These are phyloP conservation scores for Lepidopterella palustris DNA, from an alignment of 495 filamentous ascomycete species.

Conservation along the genomic window DNA sequence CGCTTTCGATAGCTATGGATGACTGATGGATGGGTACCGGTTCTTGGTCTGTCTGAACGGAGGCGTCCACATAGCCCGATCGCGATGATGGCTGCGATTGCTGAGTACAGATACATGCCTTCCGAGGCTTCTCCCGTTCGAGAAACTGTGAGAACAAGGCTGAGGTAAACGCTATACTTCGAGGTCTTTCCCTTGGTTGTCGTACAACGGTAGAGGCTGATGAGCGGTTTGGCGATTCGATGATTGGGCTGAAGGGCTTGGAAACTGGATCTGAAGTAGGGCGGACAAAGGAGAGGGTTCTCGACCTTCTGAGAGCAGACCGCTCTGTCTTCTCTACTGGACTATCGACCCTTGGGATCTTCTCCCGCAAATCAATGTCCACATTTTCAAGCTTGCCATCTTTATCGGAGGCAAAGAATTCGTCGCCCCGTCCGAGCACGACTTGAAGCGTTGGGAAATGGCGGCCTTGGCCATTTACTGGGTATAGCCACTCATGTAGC, in stretches of 20 bases:
- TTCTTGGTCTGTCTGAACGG: conserved; percentile 16
- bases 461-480: conserved; percentile 34
- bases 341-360: conserved; percentile 4
- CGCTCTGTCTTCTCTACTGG: conserved; percentile 1
- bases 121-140: not conserved
- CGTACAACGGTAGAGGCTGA: not conserved
- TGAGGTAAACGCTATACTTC: not conserved
- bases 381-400: conserved; percentile 35
- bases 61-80: conserved; percentile 13
- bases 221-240: not conserved
- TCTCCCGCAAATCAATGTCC: conserved; percentile 8
- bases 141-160: not conserved
- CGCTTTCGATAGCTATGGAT: conserved; percentile 3
- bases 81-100: not conserved
- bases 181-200: not conserved
- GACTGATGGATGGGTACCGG: conserved; percentile 2
- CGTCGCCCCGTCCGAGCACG: conserved; percentile 39
- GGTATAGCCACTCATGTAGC: conserved; percentile 40
- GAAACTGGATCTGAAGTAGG: conserved; percentile 5
- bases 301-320: conserved; percentile 1
- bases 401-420: conserved; percentile 41
- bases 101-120: conserved; percentile 6
- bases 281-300: conserved; percentile 20
- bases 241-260: not conserved
- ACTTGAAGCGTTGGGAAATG: conserved; percentile 40